Percentiles rank a stretch among this genome's conserved stretches.
Evolutionary conservation across 306 rosid species (phyloP).

Genomic region (Herpetospermum pedunculosum): DNA sequence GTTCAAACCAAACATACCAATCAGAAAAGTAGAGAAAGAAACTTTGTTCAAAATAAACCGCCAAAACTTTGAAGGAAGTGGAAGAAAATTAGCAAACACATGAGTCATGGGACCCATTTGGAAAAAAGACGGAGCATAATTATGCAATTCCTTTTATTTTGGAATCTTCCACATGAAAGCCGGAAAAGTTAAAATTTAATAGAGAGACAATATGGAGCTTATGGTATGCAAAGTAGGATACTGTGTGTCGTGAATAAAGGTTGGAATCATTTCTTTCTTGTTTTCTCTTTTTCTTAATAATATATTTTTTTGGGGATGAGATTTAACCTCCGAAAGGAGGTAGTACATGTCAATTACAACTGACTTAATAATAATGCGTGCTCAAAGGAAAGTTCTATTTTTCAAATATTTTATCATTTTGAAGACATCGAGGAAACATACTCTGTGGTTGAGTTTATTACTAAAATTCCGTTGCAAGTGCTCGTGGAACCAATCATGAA

Average conservation of each 20-base stretch:
- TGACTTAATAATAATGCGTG: not conserved
- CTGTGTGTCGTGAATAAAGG: not conserved
- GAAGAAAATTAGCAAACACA: not conserved
- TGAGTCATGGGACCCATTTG: slow-evolving; percentile 8
- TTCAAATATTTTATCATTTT: not conserved
- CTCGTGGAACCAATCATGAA: not conserved
- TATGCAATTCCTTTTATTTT: not conserved
- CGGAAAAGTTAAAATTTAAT: slow-evolving; percentile 1
- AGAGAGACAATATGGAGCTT: not conserved
- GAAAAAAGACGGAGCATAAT: not conserved
- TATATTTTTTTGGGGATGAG: too few species aligned
- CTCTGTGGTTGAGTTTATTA: not conserved
- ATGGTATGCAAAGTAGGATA: not conserved
- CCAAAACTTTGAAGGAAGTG: not conserved
- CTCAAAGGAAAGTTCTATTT: not conserved
- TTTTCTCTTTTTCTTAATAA: too few species aligned
- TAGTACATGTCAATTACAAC: too few species aligned
- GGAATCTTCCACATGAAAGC: slow-evolving; percentile 3
- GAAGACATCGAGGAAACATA: not conserved
- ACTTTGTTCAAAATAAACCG: not conserved
- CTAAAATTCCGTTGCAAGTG: not conserved
- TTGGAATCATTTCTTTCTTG: not conserved
- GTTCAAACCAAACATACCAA: not conserved
- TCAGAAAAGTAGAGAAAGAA: not conserved
- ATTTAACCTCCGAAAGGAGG: too few species aligned